A percentile compares a stretch with the other conserved stretches of the same genome.
phyloP scores from a whole-genome alignment of 805 yeast species.

The Jamesozyma spencerorum region DNA sequence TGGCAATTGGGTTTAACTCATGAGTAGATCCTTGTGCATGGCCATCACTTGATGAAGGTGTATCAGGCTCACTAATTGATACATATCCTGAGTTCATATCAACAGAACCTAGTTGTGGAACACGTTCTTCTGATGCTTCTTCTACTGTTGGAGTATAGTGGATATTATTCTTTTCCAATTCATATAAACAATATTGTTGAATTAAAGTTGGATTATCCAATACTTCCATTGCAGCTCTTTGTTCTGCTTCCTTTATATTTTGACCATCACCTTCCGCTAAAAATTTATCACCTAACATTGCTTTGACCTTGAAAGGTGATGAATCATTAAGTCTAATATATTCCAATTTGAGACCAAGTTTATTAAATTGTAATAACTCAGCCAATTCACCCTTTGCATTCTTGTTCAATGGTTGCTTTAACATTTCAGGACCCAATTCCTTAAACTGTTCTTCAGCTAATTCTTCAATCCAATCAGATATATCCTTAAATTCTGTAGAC shows the following conservation, averaged over 20 bases:
- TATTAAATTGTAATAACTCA: conserved; percentile 39
- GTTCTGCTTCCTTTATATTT: conserved; percentile 62
- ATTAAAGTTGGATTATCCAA: conserved; percentile 44
- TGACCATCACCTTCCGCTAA: conserved; percentile 63
- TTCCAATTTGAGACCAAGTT: conserved; percentile 10
- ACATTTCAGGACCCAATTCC: conserved; percentile 8
- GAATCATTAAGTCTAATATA: conserved; percentile 22
- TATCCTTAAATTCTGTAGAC: conserved; percentile 32
- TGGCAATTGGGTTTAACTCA: too few relatives aligned
- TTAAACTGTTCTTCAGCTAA: conserved; percentile 30
- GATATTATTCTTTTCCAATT: conserved; percentile 6
- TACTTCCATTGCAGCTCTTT: conserved; percentile 73
- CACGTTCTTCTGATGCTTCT: neutral
- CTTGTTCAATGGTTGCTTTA: conserved; percentile 33
- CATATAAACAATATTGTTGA: conserved; percentile 38
- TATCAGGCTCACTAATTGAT: too few relatives aligned
- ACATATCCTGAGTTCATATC: too few relatives aligned
- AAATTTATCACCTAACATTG: conserved; percentile 43
- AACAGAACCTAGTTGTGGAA: too few relatives aligned
- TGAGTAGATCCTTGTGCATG: too few relatives aligned
- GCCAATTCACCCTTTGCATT: conserved; percentile 72
- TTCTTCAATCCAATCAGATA: conserved; percentile 44
- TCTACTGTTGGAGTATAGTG: neutral
- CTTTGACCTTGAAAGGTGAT: conserved; percentile 48
- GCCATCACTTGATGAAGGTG: too few relatives aligned